Evolutionary conservation across 2,329 filamentous ascomycete species (phyloP).

Genomic region (Pseudopyricularia cyperi): DNA sequence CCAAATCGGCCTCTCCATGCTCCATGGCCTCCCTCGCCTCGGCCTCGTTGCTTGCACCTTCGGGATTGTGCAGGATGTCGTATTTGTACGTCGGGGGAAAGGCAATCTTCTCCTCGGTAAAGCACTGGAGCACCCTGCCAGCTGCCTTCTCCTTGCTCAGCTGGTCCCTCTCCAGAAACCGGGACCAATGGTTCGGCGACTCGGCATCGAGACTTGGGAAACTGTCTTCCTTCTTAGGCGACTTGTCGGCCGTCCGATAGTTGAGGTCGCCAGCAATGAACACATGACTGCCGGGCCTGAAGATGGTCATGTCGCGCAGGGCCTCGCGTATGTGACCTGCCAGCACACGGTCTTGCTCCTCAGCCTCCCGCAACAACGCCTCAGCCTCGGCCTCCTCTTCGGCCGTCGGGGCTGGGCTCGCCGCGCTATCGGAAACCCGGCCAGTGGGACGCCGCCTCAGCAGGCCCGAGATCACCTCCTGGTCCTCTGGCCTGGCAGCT

Average conservation of each 20-base stretch:
- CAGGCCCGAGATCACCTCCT: neutral
- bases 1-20: constrained; percentile 18
- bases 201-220: constrained; percentile 49
- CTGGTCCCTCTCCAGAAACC: constrained; percentile 66
- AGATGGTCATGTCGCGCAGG: constrained; percentile 52
- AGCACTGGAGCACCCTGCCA: constrained; percentile 61
- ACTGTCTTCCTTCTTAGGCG: constrained; percentile 45
- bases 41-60: constrained; percentile 16
- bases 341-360: constrained; percentile 7
- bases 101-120: constrained; percentile 58
- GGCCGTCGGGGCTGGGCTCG: constrained; percentile 7
- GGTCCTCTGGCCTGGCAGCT: neutral
- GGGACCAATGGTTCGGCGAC: constrained; percentile 47
- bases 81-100: constrained; percentile 98
- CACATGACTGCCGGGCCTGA: constrained; percentile 60
- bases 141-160: constrained; percentile 57
- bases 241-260: constrained; percentile 66
- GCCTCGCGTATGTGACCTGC: constrained; percentile 6
- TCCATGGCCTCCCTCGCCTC: constrained; percentile 12
- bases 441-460: constrained; percentile 1
- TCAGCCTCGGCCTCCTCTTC: constrained; percentile 27
- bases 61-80: constrained; percentile 26
- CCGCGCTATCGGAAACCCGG: constrained; percentile 8
- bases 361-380: constrained; percentile 15
- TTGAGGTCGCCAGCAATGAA: constrained; percentile 91